Base-by-base conservation (phyloP, 345 rosid species). In the Nephelium lappaceum region DNA sequence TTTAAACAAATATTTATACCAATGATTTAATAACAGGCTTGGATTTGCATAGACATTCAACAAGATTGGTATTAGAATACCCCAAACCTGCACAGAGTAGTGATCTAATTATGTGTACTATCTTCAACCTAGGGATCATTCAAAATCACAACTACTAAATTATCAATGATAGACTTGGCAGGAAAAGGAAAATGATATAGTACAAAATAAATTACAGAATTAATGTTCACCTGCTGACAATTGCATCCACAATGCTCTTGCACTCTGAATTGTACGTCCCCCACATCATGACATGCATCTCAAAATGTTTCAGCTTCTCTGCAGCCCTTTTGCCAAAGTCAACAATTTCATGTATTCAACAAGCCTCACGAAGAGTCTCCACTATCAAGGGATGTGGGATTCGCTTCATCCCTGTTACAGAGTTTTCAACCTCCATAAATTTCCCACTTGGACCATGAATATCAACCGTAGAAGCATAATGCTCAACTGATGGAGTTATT, bases 201-300 rank as follows among this genome's bases (percentile, higher is more conserved):
- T n/a, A 58, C 63, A 58, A n/a, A 58, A 18, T 57, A 31, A 67
- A 21, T 42, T 65, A 42, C 36, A 66, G 45, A 14, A 71, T 14
- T n/a, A 58, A 58, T 19, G n/a, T 86, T 79, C 80, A 93, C 98
- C 89, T 89, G 90, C 43, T 93, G 94, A 80, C 99, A 96, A 78
- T 8, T 21, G 98, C 88, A 75, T 66, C 36, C 84, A 93, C 98
- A 1, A 96, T 90, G 16, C 98, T 96, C 88, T 94, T 94, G 89
- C 98, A 96, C 83, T 96, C 90, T 0, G 95, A 82, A 83, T 96
- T 93, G 83, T 98, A 93, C 87, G 90, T 24, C 99, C 98, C 85
- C 93, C 98, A 36, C 79, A 36, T 87, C 87, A 87, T 92, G 98
- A 6, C 9, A 58, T 19, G 23, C 23, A 58, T n/a, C 9, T n/a